Base-by-base conservation (phyloP, 2,329 filamentous ascomycete genomes). In the Calonectria hawksworthii region DNA sequence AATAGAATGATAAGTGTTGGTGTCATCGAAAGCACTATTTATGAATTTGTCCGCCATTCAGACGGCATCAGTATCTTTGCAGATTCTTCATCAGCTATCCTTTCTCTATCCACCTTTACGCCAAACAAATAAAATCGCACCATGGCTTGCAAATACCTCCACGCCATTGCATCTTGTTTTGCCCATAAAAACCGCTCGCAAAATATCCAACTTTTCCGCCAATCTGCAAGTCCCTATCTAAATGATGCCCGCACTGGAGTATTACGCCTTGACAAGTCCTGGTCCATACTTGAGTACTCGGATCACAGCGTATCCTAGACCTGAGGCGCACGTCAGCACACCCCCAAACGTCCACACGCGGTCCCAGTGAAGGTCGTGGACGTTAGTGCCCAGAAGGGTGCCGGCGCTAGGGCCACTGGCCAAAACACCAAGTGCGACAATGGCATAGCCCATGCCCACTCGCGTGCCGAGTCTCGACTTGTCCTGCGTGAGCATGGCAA, bases 371-470 rank as follows among this genome's bases (percentile, higher is more conserved):
- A 63, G 14, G 16, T 36, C 26, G 3, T 36, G 32, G 10, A 2
- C 8, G 18, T 28, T 18, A 14, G 34, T 63, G 2, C 56, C 34
- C 44, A 67, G 30, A 38, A 67, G n/a, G 8, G 64, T 47, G 50
- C 64, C 64, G 3, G 41, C 30, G 18, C 44, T 34, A 7, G 64
- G 64, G n/a, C 64, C 47, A 21, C 64, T 28, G 32, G 47, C 47
- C n/a, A 67, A 21, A 1, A 51, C 44, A 14, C 64, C 64, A 34
- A 67, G 47, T 10, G 64, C 64, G 23, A 67, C 38, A n/a, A 51
- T 51, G 23, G 47, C 30, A 52, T 51, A 67, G 28, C n/a, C 44
- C 64, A 67, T 51, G n/a, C 64, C 64, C 23, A 67, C 23, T 23
- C 64, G 64, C 6, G 44, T 51, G 13, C 64, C 64, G 13, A 67